These are phyloP conservation scores for Inonotus obliquus DNA, from an alignment of 1,284 basidiomycete genomes.

Conservation along the genomic window DNA sequence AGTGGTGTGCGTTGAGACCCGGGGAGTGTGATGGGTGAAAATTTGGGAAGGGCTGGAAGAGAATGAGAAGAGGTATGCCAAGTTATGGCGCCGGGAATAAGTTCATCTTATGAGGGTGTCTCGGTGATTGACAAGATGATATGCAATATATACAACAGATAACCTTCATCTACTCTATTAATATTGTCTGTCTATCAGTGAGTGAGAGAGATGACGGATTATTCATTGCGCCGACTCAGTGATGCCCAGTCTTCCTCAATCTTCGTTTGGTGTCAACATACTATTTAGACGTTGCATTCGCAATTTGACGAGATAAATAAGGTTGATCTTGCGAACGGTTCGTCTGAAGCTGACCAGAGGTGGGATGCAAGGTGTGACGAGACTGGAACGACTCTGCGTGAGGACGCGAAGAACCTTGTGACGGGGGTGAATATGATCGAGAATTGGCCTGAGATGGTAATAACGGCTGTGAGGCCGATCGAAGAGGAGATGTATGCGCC, in stretches of 20 bases:
- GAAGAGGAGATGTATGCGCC: neutral
- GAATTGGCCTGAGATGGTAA: neutral
- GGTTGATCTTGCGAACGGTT: neutral
- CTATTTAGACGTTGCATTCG: neutral
- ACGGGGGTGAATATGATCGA: neutral
- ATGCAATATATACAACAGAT: too few relatives aligned
- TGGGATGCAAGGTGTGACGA: neutral
- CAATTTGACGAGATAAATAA: neutral
- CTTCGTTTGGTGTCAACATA: neutral
- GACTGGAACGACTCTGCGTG: neutral
- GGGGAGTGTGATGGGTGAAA: conserved; percentile 42
- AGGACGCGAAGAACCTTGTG: neutral
- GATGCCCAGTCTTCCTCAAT: neutral
- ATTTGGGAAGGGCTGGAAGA: neutral
- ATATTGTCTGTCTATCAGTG: too few relatives aligned
- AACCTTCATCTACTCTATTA: too few relatives aligned
- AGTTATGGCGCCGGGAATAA: neutral
- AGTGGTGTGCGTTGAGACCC: conserved; percentile 78
- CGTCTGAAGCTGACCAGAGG: neutral
- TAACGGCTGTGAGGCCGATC: neutral
- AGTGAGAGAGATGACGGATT: too few relatives aligned
- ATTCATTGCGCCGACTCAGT: too few relatives aligned
- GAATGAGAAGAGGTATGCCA: neutral
- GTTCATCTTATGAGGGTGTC: too few relatives aligned
- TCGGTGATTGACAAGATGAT: too few relatives aligned